These are phyloP conservation scores for Fomes fomentarius DNA, from an alignment of 1,284 basidiomycete species.

Conservation along the genomic window DNA sequence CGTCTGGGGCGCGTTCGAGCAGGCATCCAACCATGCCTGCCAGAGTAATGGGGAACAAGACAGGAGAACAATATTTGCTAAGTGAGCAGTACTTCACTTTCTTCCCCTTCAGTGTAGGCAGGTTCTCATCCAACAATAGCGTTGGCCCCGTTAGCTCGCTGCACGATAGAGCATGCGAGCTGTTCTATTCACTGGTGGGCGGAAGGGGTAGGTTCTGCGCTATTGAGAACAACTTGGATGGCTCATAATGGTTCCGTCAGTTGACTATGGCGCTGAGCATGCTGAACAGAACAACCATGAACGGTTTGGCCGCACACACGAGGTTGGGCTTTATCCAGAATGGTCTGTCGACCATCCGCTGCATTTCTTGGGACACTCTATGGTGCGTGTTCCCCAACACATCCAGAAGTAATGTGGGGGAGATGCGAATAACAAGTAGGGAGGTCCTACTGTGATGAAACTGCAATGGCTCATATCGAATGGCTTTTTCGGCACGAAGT, in stretches of 20 bases:
- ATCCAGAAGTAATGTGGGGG: no score
- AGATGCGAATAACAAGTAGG: no score
- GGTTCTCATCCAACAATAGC: conserved; percentile 28
- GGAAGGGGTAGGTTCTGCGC: conserved; percentile 42
- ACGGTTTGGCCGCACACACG: conserved; percentile 47
- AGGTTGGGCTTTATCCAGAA: conserved; percentile 46
- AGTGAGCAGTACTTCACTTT: conserved; percentile 29
- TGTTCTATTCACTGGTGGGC: conserved; percentile 55
- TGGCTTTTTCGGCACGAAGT: conserved; percentile 44
- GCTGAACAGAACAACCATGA: conserved; percentile 39
- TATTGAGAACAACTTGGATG: background rate
- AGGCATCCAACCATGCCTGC: conserved; percentile 36
- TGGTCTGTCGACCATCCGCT: conserved; percentile 50
- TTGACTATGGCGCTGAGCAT: conserved; percentile 48
- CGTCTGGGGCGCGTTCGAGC: conserved; percentile 49
- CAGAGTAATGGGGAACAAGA: conserved; percentile 18
- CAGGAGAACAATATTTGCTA: conserved; percentile 36
- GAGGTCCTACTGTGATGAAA: conserved; percentile 53
- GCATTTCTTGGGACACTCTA: conserved; percentile 59
- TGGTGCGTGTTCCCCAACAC: conserved; percentile 38
- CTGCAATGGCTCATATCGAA: conserved; percentile 45
- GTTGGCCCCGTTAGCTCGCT: conserved; percentile 57
- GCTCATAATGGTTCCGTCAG: conserved; percentile 23
- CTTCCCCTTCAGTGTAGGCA: background rate
- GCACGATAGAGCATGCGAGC: conserved; percentile 61